phyloP scores from a whole-genome alignment of 2,329 filamentous ascomycete genomes.

The Aspergillus aculeatus region DNA sequence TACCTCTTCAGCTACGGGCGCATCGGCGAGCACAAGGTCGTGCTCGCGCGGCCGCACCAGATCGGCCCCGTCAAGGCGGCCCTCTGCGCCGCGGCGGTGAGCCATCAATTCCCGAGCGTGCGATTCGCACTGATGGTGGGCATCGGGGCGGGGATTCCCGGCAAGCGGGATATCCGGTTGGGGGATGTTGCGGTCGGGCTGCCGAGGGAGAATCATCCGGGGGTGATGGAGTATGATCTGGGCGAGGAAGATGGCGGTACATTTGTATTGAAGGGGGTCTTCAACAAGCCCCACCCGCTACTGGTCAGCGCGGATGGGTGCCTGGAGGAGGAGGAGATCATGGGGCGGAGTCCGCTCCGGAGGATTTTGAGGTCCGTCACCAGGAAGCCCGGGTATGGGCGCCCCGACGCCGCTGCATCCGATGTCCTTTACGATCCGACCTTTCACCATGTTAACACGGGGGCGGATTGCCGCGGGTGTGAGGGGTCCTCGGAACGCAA shows the following conservation, averaged over 20 bases:
- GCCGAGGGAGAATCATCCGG: conserved; percentile 1
- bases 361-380: neutral
- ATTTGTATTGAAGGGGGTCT: neutral
- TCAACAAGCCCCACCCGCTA: conserved; percentile 1
- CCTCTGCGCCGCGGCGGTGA: conserved; percentile 2
- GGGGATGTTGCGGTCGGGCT: conserved; percentile 27
- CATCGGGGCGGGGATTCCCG: conserved; percentile 22
- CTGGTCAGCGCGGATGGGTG: conserved; percentile 7
- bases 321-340: conserved; percentile 7
- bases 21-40: neutral
- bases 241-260: neutral
- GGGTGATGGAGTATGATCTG: conserved; percentile 11
- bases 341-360: neutral
- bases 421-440: conserved; percentile 1
- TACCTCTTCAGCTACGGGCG: conserved; percentile 2
- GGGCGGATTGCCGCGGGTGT: neutral
- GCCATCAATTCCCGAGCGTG: conserved; percentile 19
- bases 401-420: neutral
- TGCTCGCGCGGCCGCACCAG: neutral
- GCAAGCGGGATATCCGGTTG: conserved; percentile 18
- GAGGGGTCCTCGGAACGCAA: neutral
- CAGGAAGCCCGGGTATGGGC: neutral
- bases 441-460: conserved; percentile 4
- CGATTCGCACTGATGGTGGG: conserved; percentile 22
- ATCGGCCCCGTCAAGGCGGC: conserved; percentile 1